Evolutionary conservation across 768 basidiomycete species (phyloP), one percentile per base, ranked within the genome.

Genomic region (Mycena galopus): DNA sequence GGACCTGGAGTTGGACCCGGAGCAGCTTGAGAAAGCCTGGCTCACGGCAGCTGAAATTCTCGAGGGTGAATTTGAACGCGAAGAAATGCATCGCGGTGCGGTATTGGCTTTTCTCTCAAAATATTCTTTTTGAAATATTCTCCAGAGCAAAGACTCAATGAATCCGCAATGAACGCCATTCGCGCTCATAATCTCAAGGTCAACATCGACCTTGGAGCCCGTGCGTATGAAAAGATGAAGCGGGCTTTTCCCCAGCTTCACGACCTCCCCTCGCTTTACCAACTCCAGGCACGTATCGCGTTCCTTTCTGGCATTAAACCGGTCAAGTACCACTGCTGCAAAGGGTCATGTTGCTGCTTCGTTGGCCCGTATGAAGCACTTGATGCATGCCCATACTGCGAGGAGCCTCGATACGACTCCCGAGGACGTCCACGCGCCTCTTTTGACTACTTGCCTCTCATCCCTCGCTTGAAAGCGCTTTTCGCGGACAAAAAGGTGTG

Each of bases 371-470:
- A 82, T 37, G 74, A 67, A 8, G 74, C 79, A 6, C 60, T 77
- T 16, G 65, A 74, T 0, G n/a, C n/a, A 3, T 89, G 87, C 66
- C 82, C 82, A 2, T 78, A 77, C 72, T 87, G 86, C 75, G 44
- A 78, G 0, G 76, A 78, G 57, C 14, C 81, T 19, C 79, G 82
- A 0, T 79, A 55, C 53, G 55, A 77, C 42, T 0, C 65, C 11
- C 33, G 64, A 32, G 78, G 78, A 0, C 74, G 72, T 23, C 77
- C 84, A 0, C 69, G 77, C 0, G 76, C 74, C 37, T 58, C 62
- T 3, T 87, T 84, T 72, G 67, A 69, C 3, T 87, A 87, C 69
- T 60, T 87, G 17, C 84, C 84, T 1, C 65, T 87, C n/a, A 84
- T 82, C 39, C 83, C 81, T 0, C 82, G 80, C 0, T 81, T 87